Percentiles rank a stretch among this genome's conserved stretches.
Evolutionary conservation across 345 rosid genomes (phyloP).

Genomic region (Draba incana): DNA sequence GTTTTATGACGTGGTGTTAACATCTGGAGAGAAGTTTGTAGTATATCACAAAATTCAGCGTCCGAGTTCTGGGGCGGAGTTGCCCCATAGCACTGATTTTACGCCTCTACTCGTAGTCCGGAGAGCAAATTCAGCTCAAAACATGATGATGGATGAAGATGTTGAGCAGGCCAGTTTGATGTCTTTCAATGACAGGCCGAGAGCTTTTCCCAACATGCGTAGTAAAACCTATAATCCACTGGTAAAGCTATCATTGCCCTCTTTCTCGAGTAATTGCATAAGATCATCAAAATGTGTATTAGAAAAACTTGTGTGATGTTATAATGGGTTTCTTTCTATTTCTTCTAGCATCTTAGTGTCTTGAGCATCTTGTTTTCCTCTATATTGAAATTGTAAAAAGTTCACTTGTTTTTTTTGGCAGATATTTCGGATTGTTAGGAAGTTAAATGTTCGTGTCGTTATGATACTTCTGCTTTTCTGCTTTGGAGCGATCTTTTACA

Average conservation of each 20-base stretch:
- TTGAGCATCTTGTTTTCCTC: background rate
- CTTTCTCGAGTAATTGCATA: constrained; percentile 9
- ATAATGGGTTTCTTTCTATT: background rate
- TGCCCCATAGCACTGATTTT: constrained; percentile 44
- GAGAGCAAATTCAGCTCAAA: constrained; percentile 56
- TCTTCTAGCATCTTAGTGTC: constrained; percentile 11
- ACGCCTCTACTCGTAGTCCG: constrained; percentile 43
- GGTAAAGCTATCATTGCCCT: constrained; percentile 44
- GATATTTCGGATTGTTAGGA: constrained; percentile 82
- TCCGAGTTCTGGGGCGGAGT: constrained; percentile 48
- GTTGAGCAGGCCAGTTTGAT: constrained; percentile 76
- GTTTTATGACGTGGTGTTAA: constrained; percentile 14
- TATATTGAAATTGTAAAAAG: background rate
- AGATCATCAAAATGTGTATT: constrained; percentile 1
- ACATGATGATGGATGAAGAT: constrained; percentile 90
- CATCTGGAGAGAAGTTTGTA: constrained; percentile 19
- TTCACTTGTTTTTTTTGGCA: constrained; percentile 42
- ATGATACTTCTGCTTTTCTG: constrained; percentile 65
- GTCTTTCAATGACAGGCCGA: constrained; percentile 74
- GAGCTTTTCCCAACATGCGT: constrained; percentile 92
- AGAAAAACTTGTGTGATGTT: background rate
- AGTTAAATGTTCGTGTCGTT: constrained; percentile 80
- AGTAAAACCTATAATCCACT: constrained; percentile 72
- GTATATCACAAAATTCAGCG: constrained; percentile 43
- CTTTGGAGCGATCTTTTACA: constrained; percentile 72